A percentile compares a stretch with the other conserved stretches of the same genome.
Evolutionary conservation across 2,329 filamentous ascomycete species (phyloP).

Genomic region (Fusarium subglutinans): DNA sequence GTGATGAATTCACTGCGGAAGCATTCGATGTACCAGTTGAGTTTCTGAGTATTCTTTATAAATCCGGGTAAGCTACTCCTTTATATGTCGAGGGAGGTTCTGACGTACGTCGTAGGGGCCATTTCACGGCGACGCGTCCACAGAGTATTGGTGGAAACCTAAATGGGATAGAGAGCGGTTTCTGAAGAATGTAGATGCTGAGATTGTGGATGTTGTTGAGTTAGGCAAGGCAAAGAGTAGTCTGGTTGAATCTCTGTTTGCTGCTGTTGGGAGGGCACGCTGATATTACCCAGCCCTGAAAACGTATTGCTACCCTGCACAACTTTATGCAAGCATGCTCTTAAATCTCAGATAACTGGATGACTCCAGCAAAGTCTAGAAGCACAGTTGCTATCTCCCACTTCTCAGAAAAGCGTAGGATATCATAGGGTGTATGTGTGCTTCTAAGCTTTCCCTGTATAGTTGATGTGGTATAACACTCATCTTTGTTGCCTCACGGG

Average conservation of each 20-base stretch:
- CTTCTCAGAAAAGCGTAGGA: too few species aligned
- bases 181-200: not conserved
- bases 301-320: accelerated
- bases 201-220: not conserved
- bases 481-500: accelerated
- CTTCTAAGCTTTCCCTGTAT: too few species aligned
- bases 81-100: not conserved
- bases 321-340: not conserved
- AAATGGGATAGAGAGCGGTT: not conserved
- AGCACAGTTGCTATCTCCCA: too few species aligned
- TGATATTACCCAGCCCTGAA: not conserved
- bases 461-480: not conserved
- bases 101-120: not conserved
- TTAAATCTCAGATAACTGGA: not conserved
- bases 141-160: not conserved
- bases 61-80: not conserved
- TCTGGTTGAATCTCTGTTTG: not conserved
- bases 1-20: not conserved
- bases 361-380: not conserved
- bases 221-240: not conserved
- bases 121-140: not conserved
- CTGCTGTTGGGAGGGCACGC: not conserved
- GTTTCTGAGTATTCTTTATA: not conserved
- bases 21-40: not conserved
- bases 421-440: too few species aligned